phyloP scores from a whole-genome alignment of 1,284 basidiomycete species.

The Fomitopsis pinicola region DNA sequence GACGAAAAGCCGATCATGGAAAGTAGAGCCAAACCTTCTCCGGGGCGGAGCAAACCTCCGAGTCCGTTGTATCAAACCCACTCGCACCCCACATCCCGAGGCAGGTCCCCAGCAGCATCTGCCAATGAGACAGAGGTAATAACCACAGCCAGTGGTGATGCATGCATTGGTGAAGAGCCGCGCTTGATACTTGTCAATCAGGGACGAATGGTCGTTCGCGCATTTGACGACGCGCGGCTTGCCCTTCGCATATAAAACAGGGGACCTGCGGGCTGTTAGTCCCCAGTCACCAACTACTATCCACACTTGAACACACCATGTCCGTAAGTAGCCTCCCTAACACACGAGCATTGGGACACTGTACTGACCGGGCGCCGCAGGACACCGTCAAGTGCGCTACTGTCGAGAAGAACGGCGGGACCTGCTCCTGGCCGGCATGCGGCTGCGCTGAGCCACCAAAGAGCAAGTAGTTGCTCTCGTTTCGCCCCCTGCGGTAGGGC shows the following conservation, averaged over 20 bases:
- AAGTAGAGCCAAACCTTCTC: neutral
- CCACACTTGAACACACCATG: neutral
- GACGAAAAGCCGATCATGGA: neutral
- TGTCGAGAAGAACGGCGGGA: constrained; percentile 4
- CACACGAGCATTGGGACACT: neutral
- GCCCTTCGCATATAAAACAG: neutral
- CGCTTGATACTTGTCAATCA: no score
- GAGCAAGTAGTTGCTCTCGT: constrained; percentile 1
- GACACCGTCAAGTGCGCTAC: constrained; percentile 7
- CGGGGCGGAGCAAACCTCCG: neutral
- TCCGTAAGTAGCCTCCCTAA: neutral
- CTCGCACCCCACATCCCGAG: neutral
- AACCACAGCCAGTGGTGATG: neutral
- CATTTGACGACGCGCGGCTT: neutral
- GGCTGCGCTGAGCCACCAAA: constrained; percentile 6
- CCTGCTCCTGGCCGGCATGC: constrained; percentile 4
- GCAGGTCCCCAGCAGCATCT: neutral
- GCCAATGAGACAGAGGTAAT: neutral
- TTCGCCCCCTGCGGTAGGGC: neutral
- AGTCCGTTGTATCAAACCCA: neutral
- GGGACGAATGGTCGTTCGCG: neutral
- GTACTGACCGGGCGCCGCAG: neutral
- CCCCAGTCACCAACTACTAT: constrained; percentile 1
- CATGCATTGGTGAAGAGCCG: neutral
- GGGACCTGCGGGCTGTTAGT: neutral